Evolutionary conservation across 2,329 filamentous ascomycete species (phyloP).

Genomic region (Aspergillus sclerotialis): DNA sequence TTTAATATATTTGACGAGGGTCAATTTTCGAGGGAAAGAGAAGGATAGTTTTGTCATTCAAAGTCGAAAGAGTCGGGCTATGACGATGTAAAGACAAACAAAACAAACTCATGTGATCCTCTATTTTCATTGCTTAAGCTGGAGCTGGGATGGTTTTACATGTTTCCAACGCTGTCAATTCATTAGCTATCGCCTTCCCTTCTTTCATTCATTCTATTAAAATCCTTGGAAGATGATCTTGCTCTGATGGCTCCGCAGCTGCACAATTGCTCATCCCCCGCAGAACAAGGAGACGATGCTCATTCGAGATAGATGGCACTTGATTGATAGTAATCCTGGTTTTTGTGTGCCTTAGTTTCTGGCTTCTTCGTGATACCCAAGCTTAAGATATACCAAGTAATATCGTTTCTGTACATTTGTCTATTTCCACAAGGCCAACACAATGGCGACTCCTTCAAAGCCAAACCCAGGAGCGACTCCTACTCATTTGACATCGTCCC

Average conservation of each 20-base stretch:
- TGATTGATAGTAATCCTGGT: not conserved
- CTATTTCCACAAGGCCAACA: slow-evolving; percentile 5
- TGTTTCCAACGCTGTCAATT: not conserved
- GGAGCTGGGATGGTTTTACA: no score
- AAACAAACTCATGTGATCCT: slow-evolving; percentile 24
- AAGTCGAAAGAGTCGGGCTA: slow-evolving; percentile 4
- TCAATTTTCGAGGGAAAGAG: not conserved
- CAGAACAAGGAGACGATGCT: slow-evolving; percentile 1
- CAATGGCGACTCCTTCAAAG: slow-evolving; percentile 41
- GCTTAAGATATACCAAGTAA: not conserved
- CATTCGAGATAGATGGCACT: slow-evolving; percentile 5
- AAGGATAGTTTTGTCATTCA: no score
- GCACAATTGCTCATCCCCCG: not conserved
- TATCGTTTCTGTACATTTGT: not conserved
- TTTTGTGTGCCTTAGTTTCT: not conserved
- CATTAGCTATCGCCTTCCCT: not conserved
- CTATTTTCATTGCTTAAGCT: slow-evolving; percentile 7
- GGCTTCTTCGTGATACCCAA: not conserved
- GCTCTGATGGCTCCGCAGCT: not conserved
- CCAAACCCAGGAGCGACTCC: slow-evolving; percentile 36
- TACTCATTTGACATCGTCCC: slow-evolving; percentile 38
- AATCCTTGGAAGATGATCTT: not conserved
- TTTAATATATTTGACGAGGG: not conserved
- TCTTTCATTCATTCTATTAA: not conserved
- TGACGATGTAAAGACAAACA: slow-evolving; percentile 18